Evolutionary conservation across 208 protist species (phyloP).

Genomic region (Trypanosomatidae sp.): DNA sequence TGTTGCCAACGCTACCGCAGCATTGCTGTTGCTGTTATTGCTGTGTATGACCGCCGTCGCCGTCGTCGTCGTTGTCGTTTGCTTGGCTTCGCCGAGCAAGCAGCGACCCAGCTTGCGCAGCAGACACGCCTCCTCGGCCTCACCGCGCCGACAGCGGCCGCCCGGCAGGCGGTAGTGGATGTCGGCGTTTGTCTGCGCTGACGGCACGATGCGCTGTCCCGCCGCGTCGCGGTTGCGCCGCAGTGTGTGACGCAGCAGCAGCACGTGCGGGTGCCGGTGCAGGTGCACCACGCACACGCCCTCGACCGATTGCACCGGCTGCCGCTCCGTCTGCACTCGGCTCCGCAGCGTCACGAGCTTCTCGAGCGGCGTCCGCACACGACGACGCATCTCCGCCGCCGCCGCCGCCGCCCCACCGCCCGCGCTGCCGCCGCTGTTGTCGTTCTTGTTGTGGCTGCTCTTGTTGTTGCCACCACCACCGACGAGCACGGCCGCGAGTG

Average conservation of each 20-base stretch:
- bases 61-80: not conserved
- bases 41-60: not conserved
- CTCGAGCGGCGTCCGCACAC: slow-evolving; percentile 51
- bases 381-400: slow-evolving; percentile 4
- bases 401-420: not conserved
- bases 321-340: slow-evolving; percentile 67
- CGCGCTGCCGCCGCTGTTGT: slow-evolving; percentile 7
- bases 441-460: not conserved
- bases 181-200: slow-evolving; percentile 19
- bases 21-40: not conserved
- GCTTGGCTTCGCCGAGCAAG: slow-evolving; percentile 50
- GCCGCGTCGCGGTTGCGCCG: slow-evolving; percentile 5
- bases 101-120: slow-evolving; percentile 62
- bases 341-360: slow-evolving; percentile 73
- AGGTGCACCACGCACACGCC: slow-evolving; percentile 85
- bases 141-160: slow-evolving; percentile 53
- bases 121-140: slow-evolving; percentile 53
- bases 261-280: slow-evolving; percentile 88
- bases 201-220: slow-evolving; percentile 10
- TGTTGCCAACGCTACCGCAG: not conserved
- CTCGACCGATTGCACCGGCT: slow-evolving; percentile 79
- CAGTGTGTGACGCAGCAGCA: slow-evolving; percentile 44
- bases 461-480: slow-evolving; percentile 3
- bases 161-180: slow-evolving; percentile 58
- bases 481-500: slow-evolving; percentile 10